phyloP scores from a whole-genome alignment of 164 flowering plant species.

The Akebia trifoliata region DNA sequence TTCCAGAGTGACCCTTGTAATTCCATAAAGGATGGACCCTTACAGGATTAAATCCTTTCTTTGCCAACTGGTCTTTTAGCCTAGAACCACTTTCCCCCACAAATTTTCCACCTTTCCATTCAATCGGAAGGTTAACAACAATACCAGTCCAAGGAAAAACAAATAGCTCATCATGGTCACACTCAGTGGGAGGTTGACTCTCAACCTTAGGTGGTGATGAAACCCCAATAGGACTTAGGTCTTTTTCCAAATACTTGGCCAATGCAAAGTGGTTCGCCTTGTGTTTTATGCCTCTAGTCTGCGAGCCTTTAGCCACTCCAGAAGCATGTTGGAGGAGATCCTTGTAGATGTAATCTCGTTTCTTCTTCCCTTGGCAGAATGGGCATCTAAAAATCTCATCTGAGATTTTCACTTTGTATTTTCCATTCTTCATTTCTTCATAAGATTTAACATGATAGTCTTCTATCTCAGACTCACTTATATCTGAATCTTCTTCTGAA shows the following conservation, averaged over 20 bases:
- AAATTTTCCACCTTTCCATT: slow-evolving; percentile 49
- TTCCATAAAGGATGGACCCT: slow-evolving; percentile 74
- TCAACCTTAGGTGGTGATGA: slow-evolving; percentile 27
- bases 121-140: slow-evolving; percentile 63
- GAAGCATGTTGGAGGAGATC: slow-evolving; percentile 85
- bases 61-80: slow-evolving; percentile 51
- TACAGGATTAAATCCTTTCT: slow-evolving; percentile 63
- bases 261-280: slow-evolving; percentile 76
- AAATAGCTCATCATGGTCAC: slow-evolving; percentile 48
- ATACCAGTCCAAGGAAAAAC: slow-evolving; percentile 85
- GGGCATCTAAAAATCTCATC: slow-evolving; percentile 59
- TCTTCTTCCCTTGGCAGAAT: slow-evolving; percentile 65
- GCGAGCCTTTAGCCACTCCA: slow-evolving; percentile 60
- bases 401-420: slow-evolving; percentile 32
- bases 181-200: slow-evolving; percentile 26
- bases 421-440: slow-evolving; percentile 55
- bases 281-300: slow-evolving; percentile 52
- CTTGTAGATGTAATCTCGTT: slow-evolving; percentile 43
- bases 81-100: slow-evolving; percentile 76
- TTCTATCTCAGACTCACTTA: slow-evolving; percentile 72
- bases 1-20: slow-evolving; percentile 65
- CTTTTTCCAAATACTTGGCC: slow-evolving; percentile 55
- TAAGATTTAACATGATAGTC: slow-evolving; percentile 46
- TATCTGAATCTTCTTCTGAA: slow-evolving; percentile 61
- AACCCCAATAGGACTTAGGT: slow-evolving; percentile 27